Conservation (phyloP, 1,139 yeast genomes). For the Candida anutae region DNA sequence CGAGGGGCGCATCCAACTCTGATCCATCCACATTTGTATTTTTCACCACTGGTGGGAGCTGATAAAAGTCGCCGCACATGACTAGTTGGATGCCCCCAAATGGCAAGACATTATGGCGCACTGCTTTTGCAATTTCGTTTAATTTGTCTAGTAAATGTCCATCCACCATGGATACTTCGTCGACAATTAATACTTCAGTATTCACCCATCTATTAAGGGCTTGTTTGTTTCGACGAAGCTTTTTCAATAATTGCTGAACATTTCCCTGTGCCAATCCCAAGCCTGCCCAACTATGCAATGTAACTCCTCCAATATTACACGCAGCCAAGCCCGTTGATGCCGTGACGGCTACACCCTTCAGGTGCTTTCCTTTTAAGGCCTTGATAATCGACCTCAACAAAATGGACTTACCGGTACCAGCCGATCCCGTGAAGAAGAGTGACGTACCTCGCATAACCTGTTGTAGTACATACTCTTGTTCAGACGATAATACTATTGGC, state of each 20-base stretch:
- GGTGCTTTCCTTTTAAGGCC: conserved; percentile 40
- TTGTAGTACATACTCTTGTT: conserved; percentile 33
- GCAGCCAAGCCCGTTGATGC: conserved; percentile 95
- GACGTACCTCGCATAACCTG: conserved; percentile 40
- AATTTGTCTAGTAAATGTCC: conserved; percentile 67
- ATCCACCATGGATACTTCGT: conserved; percentile 87
- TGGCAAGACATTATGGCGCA: conserved; percentile 47
- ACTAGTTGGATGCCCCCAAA: conserved; percentile 88
- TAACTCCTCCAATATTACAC: conserved; percentile 81
- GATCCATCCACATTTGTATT: conserved; percentile 18
- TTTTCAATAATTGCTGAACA: conserved; percentile 35
- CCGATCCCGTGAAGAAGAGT: conserved; percentile 87
- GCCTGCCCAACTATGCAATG: conserved; percentile 82
- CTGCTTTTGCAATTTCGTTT: conserved; percentile 51
- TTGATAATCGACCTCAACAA: conserved; percentile 64
- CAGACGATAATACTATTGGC: conserved; percentile 31
- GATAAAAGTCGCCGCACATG: conserved; percentile 86
- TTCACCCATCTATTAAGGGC: conserved; percentile 54
- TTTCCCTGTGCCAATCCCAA: conserved; percentile 60
- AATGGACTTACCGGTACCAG: conserved; percentile 93
- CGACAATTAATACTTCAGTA: conserved; percentile 63
- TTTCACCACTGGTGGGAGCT: conserved; percentile 71
- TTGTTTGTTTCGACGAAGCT: conserved; percentile 47
- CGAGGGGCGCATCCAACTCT: conserved; percentile 9
- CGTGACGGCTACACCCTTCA: conserved; percentile 62